Conservation (phyloP, 169 alveolate genomes). For the Plasmodium knowlesi region DNA sequence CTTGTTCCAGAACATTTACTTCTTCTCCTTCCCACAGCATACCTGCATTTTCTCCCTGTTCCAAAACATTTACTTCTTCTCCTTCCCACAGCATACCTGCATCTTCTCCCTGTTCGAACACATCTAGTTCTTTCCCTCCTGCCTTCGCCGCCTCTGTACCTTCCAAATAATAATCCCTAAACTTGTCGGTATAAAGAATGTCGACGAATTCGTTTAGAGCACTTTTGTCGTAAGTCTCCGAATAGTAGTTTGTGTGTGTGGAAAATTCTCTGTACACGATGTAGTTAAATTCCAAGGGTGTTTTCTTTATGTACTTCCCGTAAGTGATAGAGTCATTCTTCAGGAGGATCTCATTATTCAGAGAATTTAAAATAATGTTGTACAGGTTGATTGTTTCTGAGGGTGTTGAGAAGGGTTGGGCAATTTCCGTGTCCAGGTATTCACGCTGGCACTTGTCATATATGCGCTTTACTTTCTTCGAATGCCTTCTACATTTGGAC, state of each 20-base stretch:
- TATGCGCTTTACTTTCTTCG: background rate
- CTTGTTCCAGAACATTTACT: background rate
- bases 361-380: slow-evolving; percentile 15
- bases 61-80: background rate
- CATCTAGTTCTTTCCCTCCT: background rate
- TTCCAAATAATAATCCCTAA: slow-evolving; percentile 9
- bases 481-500: no score
- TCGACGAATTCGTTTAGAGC: slow-evolving; percentile 16
- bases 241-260: slow-evolving; percentile 32
- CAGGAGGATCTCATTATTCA: background rate
- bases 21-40: background rate
- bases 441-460: background rate
- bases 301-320: slow-evolving; percentile 36
- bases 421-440: background rate
- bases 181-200: slow-evolving; percentile 20
- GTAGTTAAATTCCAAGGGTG: slow-evolving; percentile 32
- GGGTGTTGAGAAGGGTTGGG: background rate
- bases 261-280: slow-evolving; percentile 48
- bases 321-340: slow-evolving; percentile 52
- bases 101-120: background rate
- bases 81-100: background rate
- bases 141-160: background rate
- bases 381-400: slow-evolving; percentile 64
- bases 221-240: slow-evolving; percentile 14
- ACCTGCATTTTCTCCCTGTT: background rate